Base-by-base conservation (phyloP, 306 rosid species). In the Pterocarpus santalinus region DNA sequence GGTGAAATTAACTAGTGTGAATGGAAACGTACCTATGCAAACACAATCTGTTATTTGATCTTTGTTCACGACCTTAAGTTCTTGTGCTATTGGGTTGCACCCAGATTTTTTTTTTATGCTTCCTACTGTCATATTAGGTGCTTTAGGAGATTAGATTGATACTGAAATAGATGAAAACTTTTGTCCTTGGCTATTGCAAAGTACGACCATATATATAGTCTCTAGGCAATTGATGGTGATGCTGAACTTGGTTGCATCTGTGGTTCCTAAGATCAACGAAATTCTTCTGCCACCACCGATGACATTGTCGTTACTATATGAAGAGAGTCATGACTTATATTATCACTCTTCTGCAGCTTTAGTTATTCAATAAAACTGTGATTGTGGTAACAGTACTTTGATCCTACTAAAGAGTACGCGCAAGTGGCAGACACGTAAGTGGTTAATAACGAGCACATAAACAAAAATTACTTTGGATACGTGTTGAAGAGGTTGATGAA, bases 261-360 rank as follows among this genome's bases (percentile, higher is more conserved):
- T 56, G 57, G 75, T 56, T 67, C 76, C 76, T 56, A 78, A 78
- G 69, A 68, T 78, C 13, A 56, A 39, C 75, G 41, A 67, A 78
- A 67, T 55, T 44, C 22, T 58, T 69, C 64, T 60, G 56, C 39
- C 77, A 63, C 70, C 39, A 58, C 55, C 43, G 4, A 28, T 61
- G 11, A 11, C 64, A 12, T 79, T 79, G 83, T 70, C 77, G 70
- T 79, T 77, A 65, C 65, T 65, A 52, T 65, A 66, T 77, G 74
- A 77, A 52, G 41, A 63, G 22, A 66, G 66, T 69, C 71, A 68
- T 8, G 8, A 17, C 39, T 66, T 56, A 67, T 8, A 47, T 22
- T 22, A 53, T 66, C 57, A 53, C 35, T 68, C 68, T 67, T 67
- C 28, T 68, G 76, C 82, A 78, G 82, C 76, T 78, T 78, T 78